These are phyloP conservation scores for Phragmites australis DNA, from an alignment of 176 grass and related monocot genomes.

Conservation along the genomic window DNA sequence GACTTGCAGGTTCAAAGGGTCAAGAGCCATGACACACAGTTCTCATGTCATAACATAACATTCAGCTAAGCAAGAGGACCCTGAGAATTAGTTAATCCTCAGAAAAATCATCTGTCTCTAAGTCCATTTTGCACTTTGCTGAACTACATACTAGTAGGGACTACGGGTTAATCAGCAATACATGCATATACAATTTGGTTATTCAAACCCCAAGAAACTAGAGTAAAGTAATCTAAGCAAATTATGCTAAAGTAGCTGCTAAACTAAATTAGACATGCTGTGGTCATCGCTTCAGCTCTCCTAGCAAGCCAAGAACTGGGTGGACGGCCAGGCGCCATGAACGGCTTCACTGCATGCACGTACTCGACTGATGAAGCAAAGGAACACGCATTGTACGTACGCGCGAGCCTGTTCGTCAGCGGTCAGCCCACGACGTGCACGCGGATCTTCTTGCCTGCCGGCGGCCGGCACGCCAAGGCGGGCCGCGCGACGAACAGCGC, in stretches of 20 bases:
- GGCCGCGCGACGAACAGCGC: conserved; percentile 34
- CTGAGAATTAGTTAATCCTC: not conserved
- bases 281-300: conserved; percentile 37
- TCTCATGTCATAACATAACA: not conserved
- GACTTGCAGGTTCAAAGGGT: not conserved
- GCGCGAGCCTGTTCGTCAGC: not conserved
- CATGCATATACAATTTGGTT: conserved; percentile 44
- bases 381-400: not conserved
- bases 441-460: conserved; percentile 42
- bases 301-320: not conserved
- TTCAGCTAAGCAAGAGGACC: not conserved
- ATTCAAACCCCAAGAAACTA: conserved; percentile 24
- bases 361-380: not conserved
- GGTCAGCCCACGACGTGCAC: conserved; percentile 37
- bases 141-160: not conserved
- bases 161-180: too few relatives aligned
- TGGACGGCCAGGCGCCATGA: conserved; percentile 7
- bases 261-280: not conserved
- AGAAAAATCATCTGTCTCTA: not conserved
- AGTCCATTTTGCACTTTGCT: conserved; percentile 14
- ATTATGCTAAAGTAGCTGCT: conserved; percentile 1
- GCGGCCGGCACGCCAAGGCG: not conserved
- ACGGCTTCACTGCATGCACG: not conserved
- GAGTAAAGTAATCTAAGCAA: not conserved
- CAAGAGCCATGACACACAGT: not conserved